Base-by-base conservation (phyloP, 768 basidiomycete species). In the Suillus subaureus region DNA sequence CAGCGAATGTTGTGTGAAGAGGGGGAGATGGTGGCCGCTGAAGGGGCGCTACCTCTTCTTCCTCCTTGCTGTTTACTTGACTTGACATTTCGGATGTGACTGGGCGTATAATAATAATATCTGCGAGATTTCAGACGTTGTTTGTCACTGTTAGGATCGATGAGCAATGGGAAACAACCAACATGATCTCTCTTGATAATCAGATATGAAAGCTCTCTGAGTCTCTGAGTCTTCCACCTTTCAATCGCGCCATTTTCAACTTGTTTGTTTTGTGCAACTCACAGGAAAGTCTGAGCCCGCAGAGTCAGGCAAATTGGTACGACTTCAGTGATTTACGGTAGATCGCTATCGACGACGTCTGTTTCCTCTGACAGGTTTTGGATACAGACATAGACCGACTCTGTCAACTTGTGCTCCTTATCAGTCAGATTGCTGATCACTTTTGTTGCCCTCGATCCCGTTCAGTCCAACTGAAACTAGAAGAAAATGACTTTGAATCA, bases 11-110 rank as follows among this genome's bases (percentile, higher is more conserved):
- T 15, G 86, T 89, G 69, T 93, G 84, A 13, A 81, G 80, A n/a
- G 90, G 89, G 15, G 91, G 91, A 4, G 91, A 89, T 1, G 89
- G 89, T 23, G 87, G 89, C 21, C 85, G 82, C 71, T 89, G 84
- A 9, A 84, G 85, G 15, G 80, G 79, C 12, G 83, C 81, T 55
- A 85, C 74, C 57, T 88, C 87, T 12, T 89, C 88, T n/a, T 88
- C 87, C 69, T 85, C 83, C 71, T 82, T 83, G 57, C 67, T 72
- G 47, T 71, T 73, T 2, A 60, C 67, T 66, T 73, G 52, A 28
- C 61, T 61, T 39, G 77, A 76, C 77, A 78, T 77, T 18, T 42
- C 40, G 40, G 37, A 43, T 37, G 31, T 54, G 12, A 26, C 23
- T 43, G 42, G 40, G 5, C 21, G 5, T 67, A 33, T 40, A 68